phyloP scores from a whole-genome alignment of 805 yeast species.

The Lipomyces mesembrius region DNA sequence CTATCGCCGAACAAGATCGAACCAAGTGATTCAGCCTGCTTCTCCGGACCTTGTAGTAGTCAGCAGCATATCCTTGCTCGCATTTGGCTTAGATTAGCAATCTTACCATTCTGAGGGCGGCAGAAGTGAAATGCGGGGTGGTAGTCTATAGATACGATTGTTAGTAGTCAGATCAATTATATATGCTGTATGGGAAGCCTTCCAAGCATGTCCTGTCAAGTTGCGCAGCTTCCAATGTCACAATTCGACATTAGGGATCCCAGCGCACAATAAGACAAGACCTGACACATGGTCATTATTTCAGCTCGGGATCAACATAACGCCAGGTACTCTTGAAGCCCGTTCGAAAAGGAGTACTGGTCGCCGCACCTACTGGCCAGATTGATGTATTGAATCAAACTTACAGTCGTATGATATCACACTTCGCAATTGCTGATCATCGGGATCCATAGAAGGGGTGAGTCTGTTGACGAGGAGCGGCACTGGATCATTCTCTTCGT shows the following conservation, averaged over 20 bases:
- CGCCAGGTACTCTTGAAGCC: neutral
- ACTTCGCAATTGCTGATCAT: constrained; percentile 42
- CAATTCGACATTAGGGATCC: neutral
- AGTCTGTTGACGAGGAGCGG: constrained; percentile 87
- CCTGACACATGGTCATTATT: neutral
- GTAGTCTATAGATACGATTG: constrained; percentile 58
- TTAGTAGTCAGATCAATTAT: neutral
- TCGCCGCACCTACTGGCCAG: neutral
- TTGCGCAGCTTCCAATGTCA: neutral
- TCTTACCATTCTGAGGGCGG: constrained; percentile 63
- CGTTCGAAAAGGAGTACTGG: no score
- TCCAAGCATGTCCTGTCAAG: neutral
- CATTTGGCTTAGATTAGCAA: neutral
- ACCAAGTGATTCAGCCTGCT: constrained; percentile 89
- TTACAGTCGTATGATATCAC: constrained; percentile 48
- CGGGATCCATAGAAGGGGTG: constrained; percentile 68
- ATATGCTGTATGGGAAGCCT: neutral
- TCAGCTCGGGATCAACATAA: neutral
- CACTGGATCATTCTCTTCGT: constrained; percentile 69
- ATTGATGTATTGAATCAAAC: constrained; percentile 11
- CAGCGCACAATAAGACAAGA: neutral
- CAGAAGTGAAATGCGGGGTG: constrained; percentile 84
- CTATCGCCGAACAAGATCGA: constrained; percentile 94
- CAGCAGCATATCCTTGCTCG: neutral
- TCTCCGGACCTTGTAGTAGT: constrained; percentile 42